A percentile compares a stretch with the other conserved stretches of the same genome.
phyloP scores from a whole-genome alignment of 176 grass and related monocot genomes.

The Triticum dicoccoides region DNA sequence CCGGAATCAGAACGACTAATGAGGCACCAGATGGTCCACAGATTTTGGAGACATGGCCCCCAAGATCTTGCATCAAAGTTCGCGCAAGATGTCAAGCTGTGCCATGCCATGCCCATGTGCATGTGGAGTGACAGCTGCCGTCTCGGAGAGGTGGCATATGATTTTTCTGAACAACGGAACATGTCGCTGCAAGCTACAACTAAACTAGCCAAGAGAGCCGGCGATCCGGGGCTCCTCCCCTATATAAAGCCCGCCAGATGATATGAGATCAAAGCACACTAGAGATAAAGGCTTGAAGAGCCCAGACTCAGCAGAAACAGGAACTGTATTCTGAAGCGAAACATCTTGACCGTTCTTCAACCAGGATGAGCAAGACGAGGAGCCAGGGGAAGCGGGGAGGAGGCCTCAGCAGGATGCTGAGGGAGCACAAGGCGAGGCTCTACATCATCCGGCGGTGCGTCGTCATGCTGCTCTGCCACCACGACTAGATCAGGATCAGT shows the following conservation, averaged over 20 bases:
- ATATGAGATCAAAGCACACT: not conserved
- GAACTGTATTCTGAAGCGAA: no score
- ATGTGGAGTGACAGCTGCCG: constrained; percentile 9
- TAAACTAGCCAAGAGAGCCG: not conserved
- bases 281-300: not conserved
- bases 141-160: not conserved
- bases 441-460: constrained; percentile 57
- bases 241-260: constrained; percentile 39
- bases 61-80: constrained; percentile 31
- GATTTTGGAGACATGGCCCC: not conserved
- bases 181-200: constrained; percentile 9
- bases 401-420: constrained; percentile 35
- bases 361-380: constrained; percentile 27
- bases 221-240: not conserved
- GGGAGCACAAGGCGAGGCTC: constrained; percentile 51
- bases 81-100: constrained; percentile 12
- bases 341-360: not conserved
- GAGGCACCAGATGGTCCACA: constrained; percentile 18
- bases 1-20: constrained; percentile 21
- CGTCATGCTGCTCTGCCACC: constrained; percentile 48
- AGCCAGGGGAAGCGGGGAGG: constrained; percentile 20
- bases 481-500: constrained; percentile 21
- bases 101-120: constrained; percentile 10
- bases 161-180: not conserved
- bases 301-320: not conserved